Conservation (phyloP, 75 land plant species). For the Larix kaempferi region DNA sequence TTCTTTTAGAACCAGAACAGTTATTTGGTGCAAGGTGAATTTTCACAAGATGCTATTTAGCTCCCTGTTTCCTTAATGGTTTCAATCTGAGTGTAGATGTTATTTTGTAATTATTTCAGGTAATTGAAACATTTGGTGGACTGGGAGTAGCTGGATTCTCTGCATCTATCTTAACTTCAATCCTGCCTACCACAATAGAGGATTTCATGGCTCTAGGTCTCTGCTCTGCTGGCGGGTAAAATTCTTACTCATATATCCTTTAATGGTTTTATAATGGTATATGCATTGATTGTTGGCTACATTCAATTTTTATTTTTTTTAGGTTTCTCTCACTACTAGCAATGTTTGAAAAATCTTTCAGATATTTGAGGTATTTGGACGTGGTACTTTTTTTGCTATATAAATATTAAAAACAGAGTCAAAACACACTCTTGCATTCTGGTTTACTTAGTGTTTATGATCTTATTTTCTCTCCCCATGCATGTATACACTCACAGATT, state of each 20-base stretch:
- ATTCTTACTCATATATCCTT: background rate
- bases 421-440: background rate
- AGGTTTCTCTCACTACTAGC: background rate
- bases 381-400: background rate
- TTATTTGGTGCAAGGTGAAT: background rate
- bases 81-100: background rate
- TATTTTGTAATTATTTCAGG: slow-evolving; percentile 41
- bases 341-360: background rate
- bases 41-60: background rate
- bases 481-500: background rate
- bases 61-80: background rate
- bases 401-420: background rate
- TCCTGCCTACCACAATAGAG: slow-evolving; percentile 87
- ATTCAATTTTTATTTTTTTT: background rate
- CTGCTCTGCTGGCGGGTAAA: slow-evolving; percentile 98
- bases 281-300: background rate
- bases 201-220: slow-evolving; percentile 92
- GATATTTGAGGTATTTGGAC: background rate
- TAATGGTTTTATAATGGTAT: background rate
- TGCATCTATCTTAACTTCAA: slow-evolving; percentile 90
- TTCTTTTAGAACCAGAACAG: background rate
- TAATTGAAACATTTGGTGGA: slow-evolving; percentile 82
- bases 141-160: slow-evolving; percentile 94
- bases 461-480: background rate
- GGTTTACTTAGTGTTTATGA: background rate